A percentile compares a stretch with the other conserved stretches of the same genome.
These are phyloP conservation scores for Coprinopsis cinerea DNA, from an alignment of 768 basidiomycete genomes.

Conservation along the genomic window DNA sequence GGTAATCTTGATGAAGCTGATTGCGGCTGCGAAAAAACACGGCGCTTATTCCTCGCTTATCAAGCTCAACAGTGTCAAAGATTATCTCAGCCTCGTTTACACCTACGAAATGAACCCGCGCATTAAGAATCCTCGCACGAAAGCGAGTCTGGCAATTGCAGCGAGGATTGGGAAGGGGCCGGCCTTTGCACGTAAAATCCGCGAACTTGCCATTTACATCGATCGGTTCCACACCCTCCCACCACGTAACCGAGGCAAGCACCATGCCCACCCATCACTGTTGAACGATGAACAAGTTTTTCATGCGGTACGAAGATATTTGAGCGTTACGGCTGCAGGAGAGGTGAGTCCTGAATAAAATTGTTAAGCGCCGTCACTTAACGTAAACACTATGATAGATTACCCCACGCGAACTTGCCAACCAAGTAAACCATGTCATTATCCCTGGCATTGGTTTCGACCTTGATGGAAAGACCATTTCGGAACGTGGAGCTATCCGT, in stretches of 20 bases:
- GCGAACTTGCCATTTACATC: constrained; percentile 11
- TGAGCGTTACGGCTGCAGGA: not conserved
- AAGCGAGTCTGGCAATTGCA: constrained; percentile 9
- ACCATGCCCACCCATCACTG: constrained; percentile 17
- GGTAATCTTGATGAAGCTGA: not conserved
- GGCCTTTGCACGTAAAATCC: constrained; percentile 9
- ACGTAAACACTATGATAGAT: not conserved
- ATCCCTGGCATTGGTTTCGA: not conserved
- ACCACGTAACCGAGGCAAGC: constrained; percentile 12
- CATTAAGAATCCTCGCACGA: constrained; percentile 8
- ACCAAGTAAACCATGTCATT: not conserved
- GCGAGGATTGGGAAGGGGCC: constrained; percentile 13
- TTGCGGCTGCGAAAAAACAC: constrained; percentile 11
- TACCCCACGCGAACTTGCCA: not conserved
- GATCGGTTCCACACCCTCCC: constrained; percentile 10
- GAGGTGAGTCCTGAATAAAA: not conserved
- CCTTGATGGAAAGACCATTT: not conserved
- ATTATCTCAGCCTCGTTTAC: constrained; percentile 7
- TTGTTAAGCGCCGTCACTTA: not conserved
- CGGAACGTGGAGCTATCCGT: not conserved
- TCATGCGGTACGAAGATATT: not conserved
- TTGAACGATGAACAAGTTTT: constrained; percentile 12
- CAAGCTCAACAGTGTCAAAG: constrained; percentile 12
- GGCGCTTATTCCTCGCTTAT: constrained; percentile 11
- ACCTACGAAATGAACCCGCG: constrained; percentile 3